phyloP scores from a whole-genome alignment of 495 filamentous ascomycete genomes.

The Penicillium crystallinum region DNA sequence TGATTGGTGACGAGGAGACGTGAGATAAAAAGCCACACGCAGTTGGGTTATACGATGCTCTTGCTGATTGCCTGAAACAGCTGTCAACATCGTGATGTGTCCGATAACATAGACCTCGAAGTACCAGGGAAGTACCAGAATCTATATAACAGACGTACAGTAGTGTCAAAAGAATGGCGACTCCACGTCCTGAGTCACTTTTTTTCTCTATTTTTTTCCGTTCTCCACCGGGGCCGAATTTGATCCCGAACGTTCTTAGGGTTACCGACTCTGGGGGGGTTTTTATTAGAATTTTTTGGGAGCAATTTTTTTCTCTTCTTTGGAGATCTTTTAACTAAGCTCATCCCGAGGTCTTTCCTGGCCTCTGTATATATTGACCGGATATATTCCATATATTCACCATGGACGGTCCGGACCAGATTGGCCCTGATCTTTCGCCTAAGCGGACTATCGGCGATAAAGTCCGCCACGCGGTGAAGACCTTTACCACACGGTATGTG shows the following conservation, averaged over 20 bases:
- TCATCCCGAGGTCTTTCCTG: neutral
- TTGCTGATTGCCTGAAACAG: conserved; percentile 14
- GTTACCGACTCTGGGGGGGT: neutral
- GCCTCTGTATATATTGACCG: too few species aligned
- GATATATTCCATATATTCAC: conserved; percentile 1
- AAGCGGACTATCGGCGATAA: conserved; percentile 37
- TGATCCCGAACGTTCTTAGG: neutral
- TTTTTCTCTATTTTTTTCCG: neutral
- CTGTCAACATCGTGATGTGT: neutral
- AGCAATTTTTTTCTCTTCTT: neutral
- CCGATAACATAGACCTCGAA: neutral
- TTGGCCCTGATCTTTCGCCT: conserved; percentile 43
- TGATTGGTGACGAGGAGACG: neutral
- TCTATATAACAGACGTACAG: too few species aligned
- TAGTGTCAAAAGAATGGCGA: too few species aligned
- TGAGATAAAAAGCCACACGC: neutral
- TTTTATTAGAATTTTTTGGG: too few species aligned
- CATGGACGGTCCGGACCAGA: conserved; percentile 48
- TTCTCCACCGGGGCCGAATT: too few species aligned
- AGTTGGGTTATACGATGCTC: conserved; percentile 16
- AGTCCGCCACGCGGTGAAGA: conserved; percentile 30
- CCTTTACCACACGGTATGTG: conserved; percentile 48
- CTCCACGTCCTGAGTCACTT: neutral
- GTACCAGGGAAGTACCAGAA: too few species aligned
- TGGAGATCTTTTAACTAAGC: neutral